Evolutionary conservation across 106 monocot genomes (phyloP).

Genomic region (Dendrobium nobile): DNA sequence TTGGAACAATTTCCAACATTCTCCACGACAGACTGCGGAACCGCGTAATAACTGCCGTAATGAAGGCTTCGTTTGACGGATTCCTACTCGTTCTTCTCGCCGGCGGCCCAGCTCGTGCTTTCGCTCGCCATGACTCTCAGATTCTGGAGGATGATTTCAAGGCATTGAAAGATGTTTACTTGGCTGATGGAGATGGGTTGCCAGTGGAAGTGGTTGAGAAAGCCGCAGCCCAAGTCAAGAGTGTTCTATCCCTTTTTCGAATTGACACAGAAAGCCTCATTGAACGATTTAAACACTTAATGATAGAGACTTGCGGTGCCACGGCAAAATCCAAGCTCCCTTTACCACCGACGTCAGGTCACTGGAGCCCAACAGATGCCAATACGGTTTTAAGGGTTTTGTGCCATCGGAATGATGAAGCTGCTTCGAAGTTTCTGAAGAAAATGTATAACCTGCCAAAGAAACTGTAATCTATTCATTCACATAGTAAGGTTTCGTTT

Average conservation of each 20-base stretch:
- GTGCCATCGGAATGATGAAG: constrained; percentile 75
- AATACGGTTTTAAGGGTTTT: constrained; percentile 80
- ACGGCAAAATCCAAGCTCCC: constrained; percentile 30
- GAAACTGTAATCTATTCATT: constrained; percentile 37
- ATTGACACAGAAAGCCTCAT: constrained; percentile 48
- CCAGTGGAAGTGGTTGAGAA: constrained; percentile 67
- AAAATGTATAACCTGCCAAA: constrained; percentile 87
- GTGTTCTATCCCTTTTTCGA: constrained; percentile 47
- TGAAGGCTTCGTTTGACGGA: constrained; percentile 76
- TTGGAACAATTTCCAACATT: constrained; percentile 68
- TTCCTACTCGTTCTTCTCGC: constrained; percentile 64
- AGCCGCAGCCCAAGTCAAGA: constrained; percentile 46
- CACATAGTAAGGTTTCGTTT: too few species aligned
- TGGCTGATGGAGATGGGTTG: constrained; percentile 72
- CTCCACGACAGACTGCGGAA: constrained; percentile 52
- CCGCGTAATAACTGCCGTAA: constrained; percentile 61
- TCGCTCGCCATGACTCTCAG: constrained; percentile 47
- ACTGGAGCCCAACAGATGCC: constrained; percentile 81
- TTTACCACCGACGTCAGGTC: constrained; percentile 63
- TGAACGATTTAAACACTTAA: constrained; percentile 40
- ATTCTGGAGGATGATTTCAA: constrained; percentile 64
- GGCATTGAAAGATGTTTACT: constrained; percentile 45
- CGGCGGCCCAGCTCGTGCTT: constrained; percentile 56
- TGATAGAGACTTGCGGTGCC: constrained; percentile 27
- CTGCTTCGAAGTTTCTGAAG: constrained; percentile 84